These are phyloP conservation scores for Gentiana macrophylla DNA, from an alignment of 257 asterid genomes.

Conservation along the genomic window DNA sequence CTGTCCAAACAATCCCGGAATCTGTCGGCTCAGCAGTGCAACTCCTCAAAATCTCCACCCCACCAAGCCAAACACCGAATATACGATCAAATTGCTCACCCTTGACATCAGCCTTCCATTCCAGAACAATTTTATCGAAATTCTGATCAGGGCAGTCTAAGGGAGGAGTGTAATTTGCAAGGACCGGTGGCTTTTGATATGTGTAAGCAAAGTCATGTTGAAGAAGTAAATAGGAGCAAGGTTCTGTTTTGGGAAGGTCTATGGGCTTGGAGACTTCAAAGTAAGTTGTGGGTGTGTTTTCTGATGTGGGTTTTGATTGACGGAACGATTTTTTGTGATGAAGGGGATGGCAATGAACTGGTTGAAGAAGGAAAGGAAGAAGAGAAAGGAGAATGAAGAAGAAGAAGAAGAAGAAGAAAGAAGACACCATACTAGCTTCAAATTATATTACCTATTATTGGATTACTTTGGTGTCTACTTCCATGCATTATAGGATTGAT, in stretches of 20 bases:
- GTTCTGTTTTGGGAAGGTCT: slow-evolving; percentile 34
- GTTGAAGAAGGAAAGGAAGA: too few relatives aligned
- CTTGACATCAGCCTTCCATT: slow-evolving; percentile 54
- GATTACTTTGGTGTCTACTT: too few relatives aligned
- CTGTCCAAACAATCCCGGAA: slow-evolving; percentile 56
- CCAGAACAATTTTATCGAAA: slow-evolving; percentile 43
- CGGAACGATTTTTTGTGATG: slow-evolving; percentile 1
- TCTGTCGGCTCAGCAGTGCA: slow-evolving; percentile 69
- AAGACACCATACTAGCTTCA: too few relatives aligned
- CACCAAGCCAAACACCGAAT: slow-evolving; percentile 76
- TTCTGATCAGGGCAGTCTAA: slow-evolving; percentile 30
- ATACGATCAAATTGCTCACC: slow-evolving; percentile 78
- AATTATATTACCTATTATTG: too few relatives aligned
- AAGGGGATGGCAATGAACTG: too few relatives aligned
- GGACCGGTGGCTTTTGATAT: slow-evolving; percentile 44
- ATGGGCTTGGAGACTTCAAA: slow-evolving; percentile 56
- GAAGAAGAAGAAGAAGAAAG: too few relatives aligned
- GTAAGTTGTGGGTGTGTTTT: slow-evolving; percentile 22
- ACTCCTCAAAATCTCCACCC: slow-evolving; percentile 75
- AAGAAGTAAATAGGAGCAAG: slow-evolving; percentile 36
- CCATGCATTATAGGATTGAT: too few relatives aligned
- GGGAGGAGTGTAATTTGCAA: slow-evolving; percentile 37
- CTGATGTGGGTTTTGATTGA: slow-evolving; percentile 10
- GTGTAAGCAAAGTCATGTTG: slow-evolving; percentile 49
- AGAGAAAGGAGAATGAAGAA: too few relatives aligned